Conservation (phyloP, 192 early-diverging fungal species). For the Paraglomus occultum region DNA sequence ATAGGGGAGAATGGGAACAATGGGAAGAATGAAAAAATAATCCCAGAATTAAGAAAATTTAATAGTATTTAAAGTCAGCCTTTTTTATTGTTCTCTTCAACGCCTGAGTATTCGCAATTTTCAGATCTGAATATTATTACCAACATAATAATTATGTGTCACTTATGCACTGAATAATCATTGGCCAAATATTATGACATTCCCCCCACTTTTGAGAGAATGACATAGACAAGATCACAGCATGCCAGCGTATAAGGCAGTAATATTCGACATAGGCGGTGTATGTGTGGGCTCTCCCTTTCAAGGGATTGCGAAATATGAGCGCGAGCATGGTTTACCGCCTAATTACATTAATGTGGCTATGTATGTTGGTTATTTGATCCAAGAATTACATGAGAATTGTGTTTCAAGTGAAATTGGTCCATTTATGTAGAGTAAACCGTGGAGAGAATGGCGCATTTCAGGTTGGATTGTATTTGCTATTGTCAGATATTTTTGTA, state of each 20-base stretch:
- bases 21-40: too few relatives aligned
- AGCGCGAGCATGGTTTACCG: conserved; percentile 63
- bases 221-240: too few relatives aligned
- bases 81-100: too few relatives aligned
- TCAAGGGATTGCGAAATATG: conserved; percentile 69
- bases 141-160: too few relatives aligned
- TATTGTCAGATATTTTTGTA: neutral
- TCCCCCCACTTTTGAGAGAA: too few relatives aligned
- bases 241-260: conserved; percentile 51
- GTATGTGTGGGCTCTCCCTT: conserved; percentile 80
- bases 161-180: too few relatives aligned
- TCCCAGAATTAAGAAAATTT: too few relatives aligned
- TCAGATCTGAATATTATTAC: too few relatives aligned
- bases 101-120: too few relatives aligned
- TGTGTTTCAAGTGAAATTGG: neutral
- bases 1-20: too few relatives aligned
- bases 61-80: too few relatives aligned
- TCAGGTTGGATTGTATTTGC: conserved; percentile 33
- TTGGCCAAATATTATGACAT: too few relatives aligned
- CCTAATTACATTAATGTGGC: conserved; percentile 82
- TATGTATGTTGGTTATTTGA: conserved; percentile 45
- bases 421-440: conserved; percentile 23
- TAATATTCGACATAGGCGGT: conserved; percentile 87
- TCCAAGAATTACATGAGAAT: neutral
- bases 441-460: conserved; percentile 45